Evolutionary conservation across 2,329 filamentous ascomycete species (phyloP), one percentile per base, ranked within the genome.

Genomic region (Pseudogymnoascus sp.): DNA sequence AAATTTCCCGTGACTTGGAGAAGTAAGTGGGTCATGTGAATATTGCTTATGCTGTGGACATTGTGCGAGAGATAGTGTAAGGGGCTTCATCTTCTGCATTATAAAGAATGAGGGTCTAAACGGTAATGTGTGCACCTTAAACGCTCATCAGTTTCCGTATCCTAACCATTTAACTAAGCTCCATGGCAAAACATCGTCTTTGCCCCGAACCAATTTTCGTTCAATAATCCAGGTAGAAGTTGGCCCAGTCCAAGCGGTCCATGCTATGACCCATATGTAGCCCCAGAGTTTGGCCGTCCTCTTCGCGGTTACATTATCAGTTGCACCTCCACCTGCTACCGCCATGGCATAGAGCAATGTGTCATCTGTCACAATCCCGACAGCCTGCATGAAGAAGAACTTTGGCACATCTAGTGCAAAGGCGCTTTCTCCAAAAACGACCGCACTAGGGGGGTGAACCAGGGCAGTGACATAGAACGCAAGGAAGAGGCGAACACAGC

Each of bases 121-220:
- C 36, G 6, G 36, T 1, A 9, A 39, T n/a, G 7, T 38, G 5
- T 39, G n/a, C 36, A 19, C 36, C 36, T 8, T 19, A 11, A 9
- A 11, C 14, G 11, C 12, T 22, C 41, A 55, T 33, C 33, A 55
- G 1, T 6, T 19, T 3, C n/a, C 45, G 28, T 55, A 33, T 14
- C 49, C 49, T 14, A 55, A 55, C 28, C 49, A 55, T 5, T 33
- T 55, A 5, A 55, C 7, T 3, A 55, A 19, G 49, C 28, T 55
- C 49, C 49, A 55, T 22, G 49, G 49, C 9, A 55, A 28, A 55
- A 55, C 49, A 55, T 55, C 49, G 5, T 55, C 49, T 22, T 55
- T 55, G 9, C 28, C 25, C 9, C 8, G 49, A 14, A 55, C 49
- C 14, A 55, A 55, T 19, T 11, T 5, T 55, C 49, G 16, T 19